Conservation (phyloP, 495 filamentous ascomycete genomes). For the Parathielavia hyrcaniae region DNA sequence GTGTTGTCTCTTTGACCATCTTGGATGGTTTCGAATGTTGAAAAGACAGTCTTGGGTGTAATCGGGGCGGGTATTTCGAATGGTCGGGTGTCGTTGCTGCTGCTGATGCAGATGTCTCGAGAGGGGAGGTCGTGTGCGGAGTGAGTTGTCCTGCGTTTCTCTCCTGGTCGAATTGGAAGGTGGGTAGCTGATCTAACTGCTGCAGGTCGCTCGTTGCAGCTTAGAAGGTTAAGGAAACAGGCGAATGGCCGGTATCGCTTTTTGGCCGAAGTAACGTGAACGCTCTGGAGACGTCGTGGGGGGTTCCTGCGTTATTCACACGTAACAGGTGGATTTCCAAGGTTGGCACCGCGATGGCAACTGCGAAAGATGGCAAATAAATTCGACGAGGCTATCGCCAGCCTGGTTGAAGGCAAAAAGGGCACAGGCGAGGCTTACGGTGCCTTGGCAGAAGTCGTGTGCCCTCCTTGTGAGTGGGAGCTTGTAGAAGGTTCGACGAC, state of each 20-base stretch:
- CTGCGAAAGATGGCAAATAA: not conserved
- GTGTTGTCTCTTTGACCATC: slow-evolving; percentile 83
- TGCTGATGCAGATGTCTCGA: not conserved
- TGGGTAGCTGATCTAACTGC: slow-evolving; percentile 11
- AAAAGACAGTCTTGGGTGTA: not conserved
- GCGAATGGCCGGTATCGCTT: slow-evolving; percentile 13
- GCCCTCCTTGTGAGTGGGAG: slow-evolving; percentile 10
- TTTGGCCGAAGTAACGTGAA: not conserved
- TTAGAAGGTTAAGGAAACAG: slow-evolving; percentile 8
- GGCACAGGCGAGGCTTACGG: not conserved
- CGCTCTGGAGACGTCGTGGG: slow-evolving; percentile 12
- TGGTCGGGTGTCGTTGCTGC: not conserved
- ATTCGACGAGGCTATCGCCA: slow-evolving; percentile 12
- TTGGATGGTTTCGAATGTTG: slow-evolving; percentile 19
- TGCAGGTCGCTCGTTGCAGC: slow-evolving; percentile 21
- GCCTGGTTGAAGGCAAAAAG: not conserved
- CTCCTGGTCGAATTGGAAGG: slow-evolving; percentile 18
- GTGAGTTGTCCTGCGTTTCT: slow-evolving; percentile 5
- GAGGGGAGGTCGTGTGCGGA: slow-evolving; percentile 7
- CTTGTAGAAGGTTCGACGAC: slow-evolving; percentile 34
- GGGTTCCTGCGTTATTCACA: not conserved
- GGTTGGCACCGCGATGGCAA: slow-evolving; percentile 5
- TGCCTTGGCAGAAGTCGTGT: slow-evolving; percentile 24
- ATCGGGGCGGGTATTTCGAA: not conserved
- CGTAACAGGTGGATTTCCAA: slow-evolving; percentile 2